Percentiles rank a stretch among this genome's conserved stretches.
These are phyloP conservation scores for Corinectria fuckeliana DNA, from an alignment of 2,329 filamentous ascomycete genomes.

Conservation along the genomic window DNA sequence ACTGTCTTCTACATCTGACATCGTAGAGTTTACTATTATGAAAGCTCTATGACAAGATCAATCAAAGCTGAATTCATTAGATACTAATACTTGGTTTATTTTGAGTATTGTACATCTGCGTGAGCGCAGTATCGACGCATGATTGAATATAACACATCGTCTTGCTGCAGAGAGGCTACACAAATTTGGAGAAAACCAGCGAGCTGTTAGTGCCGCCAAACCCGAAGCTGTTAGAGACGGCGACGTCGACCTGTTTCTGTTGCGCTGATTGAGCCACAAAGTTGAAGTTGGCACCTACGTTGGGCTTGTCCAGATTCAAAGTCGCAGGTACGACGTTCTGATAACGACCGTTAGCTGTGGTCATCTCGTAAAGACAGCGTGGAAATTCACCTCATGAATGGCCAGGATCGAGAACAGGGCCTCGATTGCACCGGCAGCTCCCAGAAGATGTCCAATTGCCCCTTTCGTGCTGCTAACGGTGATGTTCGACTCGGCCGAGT, in stretches of 20 bases:
- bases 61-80: background rate
- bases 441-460: conserved; percentile 87
- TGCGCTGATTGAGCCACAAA: conserved; percentile 80
- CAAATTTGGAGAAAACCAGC: conserved; percentile 70
- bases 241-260: conserved; percentile 72
- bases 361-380: background rate
- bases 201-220: conserved; percentile 97
- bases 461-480: conserved; percentile 95
- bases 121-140: background rate
- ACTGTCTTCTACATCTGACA: conserved; percentile 18
- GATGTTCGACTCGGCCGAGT: conserved; percentile 65
- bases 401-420: conserved; percentile 84
- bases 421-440: conserved; percentile 90
- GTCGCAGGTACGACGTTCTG: conserved; percentile 86
- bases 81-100: too few relatives aligned
- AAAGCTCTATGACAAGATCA: background rate
- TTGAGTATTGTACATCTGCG: background rate
- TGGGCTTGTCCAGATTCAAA: conserved; percentile 75
- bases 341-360: conserved; percentile 17
- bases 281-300: conserved; percentile 78
- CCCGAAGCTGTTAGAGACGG: conserved; percentile 93
- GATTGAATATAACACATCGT: background rate
- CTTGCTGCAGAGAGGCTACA: background rate
- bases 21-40: background rate
- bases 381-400: conserved; percentile 71